These are phyloP conservation scores for Schizophyllum amplum DNA, from an alignment of 1,284 basidiomycete species.

Conservation along the genomic window DNA sequence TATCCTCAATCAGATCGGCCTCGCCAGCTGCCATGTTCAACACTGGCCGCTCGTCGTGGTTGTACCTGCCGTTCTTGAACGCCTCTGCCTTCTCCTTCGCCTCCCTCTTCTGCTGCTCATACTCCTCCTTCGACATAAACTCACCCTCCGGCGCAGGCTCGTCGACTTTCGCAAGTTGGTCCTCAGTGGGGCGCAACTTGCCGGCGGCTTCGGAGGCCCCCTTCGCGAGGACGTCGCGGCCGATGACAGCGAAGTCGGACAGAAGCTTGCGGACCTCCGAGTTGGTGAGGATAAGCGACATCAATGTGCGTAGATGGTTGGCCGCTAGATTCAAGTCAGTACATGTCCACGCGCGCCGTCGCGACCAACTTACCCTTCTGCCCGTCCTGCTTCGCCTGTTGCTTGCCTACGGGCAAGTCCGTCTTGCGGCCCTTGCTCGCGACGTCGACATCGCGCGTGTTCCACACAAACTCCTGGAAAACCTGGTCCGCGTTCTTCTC, in stretches of 20 bases:
- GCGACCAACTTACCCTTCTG: constrained; percentile 37
- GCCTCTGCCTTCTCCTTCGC: neutral
- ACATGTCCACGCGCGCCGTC: neutral
- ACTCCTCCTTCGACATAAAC: constrained; percentile 23
- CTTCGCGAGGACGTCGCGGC: constrained; percentile 82
- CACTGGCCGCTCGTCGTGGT: neutral
- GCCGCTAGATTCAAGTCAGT: constrained; percentile 39
- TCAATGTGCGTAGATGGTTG: constrained; percentile 78
- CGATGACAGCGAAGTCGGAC: constrained; percentile 74
- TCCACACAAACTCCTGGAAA: constrained; percentile 81
- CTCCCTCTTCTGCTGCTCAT: neutral
- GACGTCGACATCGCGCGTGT: constrained; percentile 55
- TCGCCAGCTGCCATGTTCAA: neutral
- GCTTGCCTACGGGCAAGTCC: constrained; percentile 26
- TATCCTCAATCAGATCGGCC: neutral
- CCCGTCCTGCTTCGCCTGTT: constrained; percentile 52
- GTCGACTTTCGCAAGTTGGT: constrained; percentile 61
- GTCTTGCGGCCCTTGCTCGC: constrained; percentile 21
- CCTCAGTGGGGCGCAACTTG: constrained; percentile 58
- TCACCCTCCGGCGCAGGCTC: constrained; percentile 58
- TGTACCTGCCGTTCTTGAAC: neutral
- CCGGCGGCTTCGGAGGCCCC: constrained; percentile 73
- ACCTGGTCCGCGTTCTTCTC: constrained; percentile 88
- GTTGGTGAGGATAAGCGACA: constrained; percentile 82
- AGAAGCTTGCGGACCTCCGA: constrained; percentile 87